These are phyloP conservation scores for Pseudogymnoascus pannorum DNA, from an alignment of 2,329 filamentous ascomycete genomes.

Conservation along the genomic window DNA sequence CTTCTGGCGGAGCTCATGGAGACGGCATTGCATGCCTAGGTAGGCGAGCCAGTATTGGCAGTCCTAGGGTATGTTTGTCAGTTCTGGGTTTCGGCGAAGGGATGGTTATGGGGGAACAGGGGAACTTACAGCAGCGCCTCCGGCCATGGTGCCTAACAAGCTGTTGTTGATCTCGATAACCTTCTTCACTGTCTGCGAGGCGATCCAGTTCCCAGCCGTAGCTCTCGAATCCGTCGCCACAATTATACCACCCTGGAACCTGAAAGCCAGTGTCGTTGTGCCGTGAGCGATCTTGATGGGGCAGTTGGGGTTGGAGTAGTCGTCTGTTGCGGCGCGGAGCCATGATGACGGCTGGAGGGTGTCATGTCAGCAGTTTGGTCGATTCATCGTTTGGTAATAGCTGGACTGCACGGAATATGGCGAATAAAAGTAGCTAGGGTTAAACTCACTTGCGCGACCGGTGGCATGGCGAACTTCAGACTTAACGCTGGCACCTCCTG, in stretches of 20 bases:
- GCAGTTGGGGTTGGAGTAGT: slow-evolving; percentile 91
- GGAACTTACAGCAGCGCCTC: slow-evolving; percentile 73
- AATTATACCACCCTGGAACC: slow-evolving; percentile 97
- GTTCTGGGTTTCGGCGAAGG: neutral
- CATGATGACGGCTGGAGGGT: slow-evolving; percentile 71
- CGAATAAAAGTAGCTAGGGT: slow-evolving; percentile 8
- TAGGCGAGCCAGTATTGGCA: slow-evolving; percentile 99
- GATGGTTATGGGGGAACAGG: neutral
- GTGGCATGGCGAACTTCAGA: slow-evolving; percentile 91
- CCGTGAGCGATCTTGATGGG: slow-evolving; percentile 99
- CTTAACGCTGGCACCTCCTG: slow-evolving; percentile 69
- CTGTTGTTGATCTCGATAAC: slow-evolving; percentile 97
- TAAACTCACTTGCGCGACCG: slow-evolving; percentile 71
- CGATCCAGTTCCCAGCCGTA: slow-evolving; percentile 98
- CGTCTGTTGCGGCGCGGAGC: slow-evolving; percentile 94
- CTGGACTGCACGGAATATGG: neutral
- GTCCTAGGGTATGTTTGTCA: slow-evolving; percentile 47
- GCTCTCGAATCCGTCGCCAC: slow-evolving; percentile 96
- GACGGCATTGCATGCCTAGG: slow-evolving; percentile 96
- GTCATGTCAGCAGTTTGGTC: slow-evolving; percentile 12
- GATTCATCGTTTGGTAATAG: neutral
- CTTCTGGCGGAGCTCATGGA: slow-evolving; percentile 99
- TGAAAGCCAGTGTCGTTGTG: slow-evolving; percentile 94
- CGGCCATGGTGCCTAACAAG: slow-evolving; percentile 94
- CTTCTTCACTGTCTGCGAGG: slow-evolving; percentile 99